Base-by-base conservation (phyloP, 2,329 filamentous ascomycete genomes). In the Mollisia scopiformis region DNA sequence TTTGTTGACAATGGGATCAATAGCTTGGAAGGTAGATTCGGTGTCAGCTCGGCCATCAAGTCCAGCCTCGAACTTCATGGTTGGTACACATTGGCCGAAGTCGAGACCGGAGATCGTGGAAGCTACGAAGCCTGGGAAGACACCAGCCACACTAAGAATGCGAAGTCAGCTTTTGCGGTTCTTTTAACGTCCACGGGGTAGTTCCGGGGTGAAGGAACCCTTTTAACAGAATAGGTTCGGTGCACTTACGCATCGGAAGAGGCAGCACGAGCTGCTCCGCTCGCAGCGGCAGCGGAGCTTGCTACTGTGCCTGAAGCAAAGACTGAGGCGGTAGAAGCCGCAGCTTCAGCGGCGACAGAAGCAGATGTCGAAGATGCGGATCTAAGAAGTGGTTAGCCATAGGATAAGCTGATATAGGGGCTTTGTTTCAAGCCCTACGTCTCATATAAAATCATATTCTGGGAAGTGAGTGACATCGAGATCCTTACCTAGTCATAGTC, bases 11-110 rank as follows among this genome's bases (percentile, higher is more conserved):
- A 84, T 75, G 8, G 84, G 77, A 72, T 90, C 88, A 51, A 82
- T 82, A 55, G 88, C 83, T 74, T 88, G 85, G 83, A 90, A 91
- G 54, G 88, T 89, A 75, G 83, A 86, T 74, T 89, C 87, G 58
- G 77, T 79, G 21, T 79, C 79, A 8, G 77, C 72, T 58, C 84
- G 83, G 19, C 80, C 80, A 52, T 75, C 67, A 0, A 82, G 80
- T 14, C 84, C 84, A 49, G 79, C 78, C 68, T 83, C 78, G 75
- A 86, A 86, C 73, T 86, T 80, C 69, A 83, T 83, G 27, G 77
- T 80, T 13, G 82, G 82, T 3, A 69, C 75, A 71, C 82, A 84
- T 23, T 69, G 67, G 47, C 82, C 81, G 61, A 84, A 83, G 71
- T 83, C 79, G 25, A 78, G 77, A 46, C 46, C 64, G 1, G 63